Conservation (phyloP, 2,329 filamentous ascomycete species). For the Whalleya microplaca region DNA sequence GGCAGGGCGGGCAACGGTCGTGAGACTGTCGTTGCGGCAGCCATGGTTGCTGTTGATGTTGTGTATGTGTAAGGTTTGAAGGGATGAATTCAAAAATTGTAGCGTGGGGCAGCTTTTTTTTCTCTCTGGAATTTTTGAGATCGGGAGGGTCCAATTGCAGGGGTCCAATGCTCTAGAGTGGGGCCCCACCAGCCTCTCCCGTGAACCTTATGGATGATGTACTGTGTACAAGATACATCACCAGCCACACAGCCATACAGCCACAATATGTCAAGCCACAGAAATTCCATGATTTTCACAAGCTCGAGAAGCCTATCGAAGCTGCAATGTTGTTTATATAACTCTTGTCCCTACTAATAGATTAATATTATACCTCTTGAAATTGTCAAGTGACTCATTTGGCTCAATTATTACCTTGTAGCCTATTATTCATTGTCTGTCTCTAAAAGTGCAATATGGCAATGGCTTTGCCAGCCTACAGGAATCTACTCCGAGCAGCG, state of each 20-base stretch:
- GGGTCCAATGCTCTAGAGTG: background rate
- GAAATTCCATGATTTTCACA: slow-evolving; percentile 3
- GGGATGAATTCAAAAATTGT: slow-evolving; percentile 19
- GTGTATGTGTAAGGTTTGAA: slow-evolving; percentile 11
- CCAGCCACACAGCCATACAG: background rate
- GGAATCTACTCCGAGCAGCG: slow-evolving; percentile 78
- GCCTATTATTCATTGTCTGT: background rate
- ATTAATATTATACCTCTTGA: background rate
- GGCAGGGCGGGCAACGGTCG: slow-evolving; percentile 76
- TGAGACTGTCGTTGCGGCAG: slow-evolving; percentile 62
- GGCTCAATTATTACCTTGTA: background rate
- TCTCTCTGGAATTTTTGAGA: slow-evolving; percentile 9
- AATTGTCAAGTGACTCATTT: background rate
- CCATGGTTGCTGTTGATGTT: slow-evolving; percentile 55
- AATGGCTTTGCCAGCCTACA: slow-evolving; percentile 70
- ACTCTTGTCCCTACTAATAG: background rate
- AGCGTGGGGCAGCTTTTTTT: slow-evolving; percentile 24
- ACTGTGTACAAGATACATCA: too few species aligned
- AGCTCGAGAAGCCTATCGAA: background rate
- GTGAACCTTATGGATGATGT: too few species aligned
- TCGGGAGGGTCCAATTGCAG: background rate
- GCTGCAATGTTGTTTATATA: background rate
- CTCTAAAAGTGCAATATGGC: slow-evolving; percentile 3
- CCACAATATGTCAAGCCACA: slow-evolving; percentile 3
- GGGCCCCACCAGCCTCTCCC: background rate